These are phyloP conservation scores for Rosa rugosa DNA, from an alignment of 306 rosid genomes.

Conservation along the genomic window DNA sequence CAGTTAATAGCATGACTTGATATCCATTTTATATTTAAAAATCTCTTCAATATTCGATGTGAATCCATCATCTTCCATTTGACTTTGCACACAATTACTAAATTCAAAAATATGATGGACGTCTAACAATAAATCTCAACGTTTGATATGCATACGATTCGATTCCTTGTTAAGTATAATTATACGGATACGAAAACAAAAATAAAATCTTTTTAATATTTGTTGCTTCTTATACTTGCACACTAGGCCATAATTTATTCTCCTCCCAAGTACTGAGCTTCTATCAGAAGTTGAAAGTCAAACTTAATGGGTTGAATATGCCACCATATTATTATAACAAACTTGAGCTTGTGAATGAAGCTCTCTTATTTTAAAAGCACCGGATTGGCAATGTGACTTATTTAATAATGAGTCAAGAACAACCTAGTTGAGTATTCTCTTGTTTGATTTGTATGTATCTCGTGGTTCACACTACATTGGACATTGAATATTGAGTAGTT, in stretches of 20 bases:
- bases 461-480: neutral
- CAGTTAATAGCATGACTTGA: no score
- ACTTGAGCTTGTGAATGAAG: neutral
- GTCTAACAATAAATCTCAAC: constrained; percentile 1
- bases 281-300: neutral
- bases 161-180: constrained; percentile 21
- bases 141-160: constrained; percentile 29
- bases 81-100: constrained; percentile 10
- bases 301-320: neutral
- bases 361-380: no score
- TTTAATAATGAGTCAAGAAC: neutral
- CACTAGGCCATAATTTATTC: neutral
- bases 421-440: neutral
- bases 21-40: no score
- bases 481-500: neutral
- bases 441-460: neutral
- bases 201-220: neutral
- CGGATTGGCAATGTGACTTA: neutral
- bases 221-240: constrained; percentile 1
- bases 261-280: neutral
- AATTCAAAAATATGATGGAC: neutral
- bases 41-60: neutral
- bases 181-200: neutral
- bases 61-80: neutral
- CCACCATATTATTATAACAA: no score